Base-by-base conservation (phyloP, 805 yeast genomes). In the Ogataea polymorpha region DNA sequence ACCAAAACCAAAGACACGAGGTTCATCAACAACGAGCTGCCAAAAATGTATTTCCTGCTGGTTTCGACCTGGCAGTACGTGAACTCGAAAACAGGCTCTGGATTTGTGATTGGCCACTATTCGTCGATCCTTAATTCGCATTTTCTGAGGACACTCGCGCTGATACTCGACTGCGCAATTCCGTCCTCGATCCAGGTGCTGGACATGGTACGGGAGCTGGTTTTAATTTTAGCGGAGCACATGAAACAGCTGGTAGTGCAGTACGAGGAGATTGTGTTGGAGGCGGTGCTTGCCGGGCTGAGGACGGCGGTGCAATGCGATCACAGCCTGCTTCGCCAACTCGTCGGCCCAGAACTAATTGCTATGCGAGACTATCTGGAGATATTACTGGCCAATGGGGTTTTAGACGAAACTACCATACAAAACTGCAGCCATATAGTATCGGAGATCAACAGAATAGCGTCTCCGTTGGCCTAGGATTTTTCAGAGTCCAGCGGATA, bases 121-220 rank as follows among this genome's bases (percentile, higher is more conserved):
- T 72, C 84, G 1, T 69, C 75, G 1, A 50, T 82, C 1, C 59
- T 83, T 15, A 66, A 68, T 25, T 69, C 77, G 0, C 90, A 84
- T 54, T 82, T 70, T 56, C 50, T 84, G 33, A 72, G 75, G 39
- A 79, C 86, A 0, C 53, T 84, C 39, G 69, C 78, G 0, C 53
- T 83, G n/a, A 50, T 84, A 2, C 56, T 81, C 15, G 77, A 76
- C 39, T 65, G 79, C 36, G 78, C 84, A 0, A 73, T 76, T 45
- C 88, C 87, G 1, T 63, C 77, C 2, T 62, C 77, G 0, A 48
- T 62, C 1, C 72, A 75, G 32, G 54, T 79, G 17, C 56, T 63
- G 1, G 85, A 76, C 26, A 81, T 85, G 86, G 66, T 75, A 2
- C 55, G 62, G 2, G 89, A 82, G 46, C 59, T 72, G 40, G 46